Conservation (phyloP, 23 red algal genomes). For the Gracilaria domingensis region DNA sequence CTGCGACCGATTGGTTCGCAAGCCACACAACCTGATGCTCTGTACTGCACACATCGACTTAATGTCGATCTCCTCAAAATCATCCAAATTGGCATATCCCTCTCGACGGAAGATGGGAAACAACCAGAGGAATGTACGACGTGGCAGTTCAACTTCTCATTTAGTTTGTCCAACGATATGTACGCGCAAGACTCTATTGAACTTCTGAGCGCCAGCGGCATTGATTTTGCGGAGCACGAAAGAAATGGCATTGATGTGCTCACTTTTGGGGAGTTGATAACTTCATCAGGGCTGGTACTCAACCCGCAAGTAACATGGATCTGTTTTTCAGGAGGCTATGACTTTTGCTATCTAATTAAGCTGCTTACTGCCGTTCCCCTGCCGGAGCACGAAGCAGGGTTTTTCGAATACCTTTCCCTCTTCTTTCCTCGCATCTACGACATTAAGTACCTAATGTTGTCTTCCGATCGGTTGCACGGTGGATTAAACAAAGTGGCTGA, state of each 20-base stretch:
- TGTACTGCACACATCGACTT: slow-evolving; percentile 86
- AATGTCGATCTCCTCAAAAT: slow-evolving; percentile 96
- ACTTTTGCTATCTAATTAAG: slow-evolving; percentile 97
- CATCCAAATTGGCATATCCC: slow-evolving; percentile 90
- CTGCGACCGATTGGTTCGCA: slow-evolving; percentile 80
- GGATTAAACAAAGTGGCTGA: slow-evolving; percentile 94
- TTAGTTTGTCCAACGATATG: slow-evolving; percentile 80
- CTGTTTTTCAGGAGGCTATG: slow-evolving; percentile 90
- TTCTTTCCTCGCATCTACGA: slow-evolving; percentile 97
- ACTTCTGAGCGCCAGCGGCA: slow-evolving; percentile 81
- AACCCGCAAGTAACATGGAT: slow-evolving; percentile 91
- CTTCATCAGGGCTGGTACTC: slow-evolving; percentile 87
- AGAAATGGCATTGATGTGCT: slow-evolving; percentile 88
- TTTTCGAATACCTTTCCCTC: slow-evolving; percentile 85
- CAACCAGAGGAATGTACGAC: slow-evolving; percentile 73
- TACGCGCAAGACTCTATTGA: slow-evolving; percentile 94
- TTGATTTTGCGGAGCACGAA: slow-evolving; percentile 92
- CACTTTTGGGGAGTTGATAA: slow-evolving; percentile 93
- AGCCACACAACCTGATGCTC: slow-evolving; percentile 61
- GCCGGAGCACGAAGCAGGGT: slow-evolving; percentile 78
- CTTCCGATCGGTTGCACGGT: slow-evolving; percentile 79
- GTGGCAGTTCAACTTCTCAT: slow-evolving; percentile 99
- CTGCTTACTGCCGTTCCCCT: slow-evolving; percentile 72
- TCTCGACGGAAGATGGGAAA: slow-evolving; percentile 78
- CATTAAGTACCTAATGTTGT: slow-evolving; percentile 88